A percentile compares a stretch with the other conserved stretches of the same genome.
Conservation (phyloP, 2,329 filamentous ascomycete genomes). For the Cladobotryum protrusum region DNA sequence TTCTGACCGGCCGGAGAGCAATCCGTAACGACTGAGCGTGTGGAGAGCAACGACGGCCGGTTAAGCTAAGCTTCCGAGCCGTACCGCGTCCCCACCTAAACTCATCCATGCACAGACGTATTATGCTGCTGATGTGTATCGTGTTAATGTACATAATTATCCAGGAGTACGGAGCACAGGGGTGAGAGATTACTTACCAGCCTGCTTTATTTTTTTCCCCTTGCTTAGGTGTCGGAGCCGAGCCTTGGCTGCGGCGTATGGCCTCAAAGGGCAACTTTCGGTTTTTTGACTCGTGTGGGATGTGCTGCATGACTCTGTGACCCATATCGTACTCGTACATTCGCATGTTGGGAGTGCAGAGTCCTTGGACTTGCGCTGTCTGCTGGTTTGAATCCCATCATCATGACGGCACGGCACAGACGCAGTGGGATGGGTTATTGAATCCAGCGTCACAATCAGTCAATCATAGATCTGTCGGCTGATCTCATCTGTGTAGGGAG, state of each 20-base stretch:
- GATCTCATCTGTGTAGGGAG: neutral
- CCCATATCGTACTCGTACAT: too few species aligned
- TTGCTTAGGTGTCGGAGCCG: neutral
- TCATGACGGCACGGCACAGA: too few species aligned
- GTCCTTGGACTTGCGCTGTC: too few species aligned
- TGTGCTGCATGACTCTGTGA: too few species aligned
- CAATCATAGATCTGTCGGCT: neutral
- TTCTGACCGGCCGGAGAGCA: constrained; percentile 1
- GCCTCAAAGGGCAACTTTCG: neutral
- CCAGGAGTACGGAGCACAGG: neutral
- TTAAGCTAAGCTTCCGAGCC: constrained; percentile 16
- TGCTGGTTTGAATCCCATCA: too few species aligned
- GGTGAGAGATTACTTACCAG: too few species aligned
- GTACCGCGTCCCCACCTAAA: constrained; percentile 15
- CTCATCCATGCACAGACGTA: too few species aligned
- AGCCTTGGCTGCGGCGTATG: neutral
- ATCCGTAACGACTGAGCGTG: constrained; percentile 1
- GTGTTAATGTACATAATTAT: too few species aligned
- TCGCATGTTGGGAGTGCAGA: too few species aligned
- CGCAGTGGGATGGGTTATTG: neutral
- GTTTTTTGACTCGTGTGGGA: too few species aligned
- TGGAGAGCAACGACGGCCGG: constrained; percentile 8
- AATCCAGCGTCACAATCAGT: neutral
- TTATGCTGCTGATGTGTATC: too few species aligned
- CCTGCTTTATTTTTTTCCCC: too few species aligned